Evolutionary conservation across 73 alveolate species (phyloP), one percentile per base, ranked within the genome.

Genomic region (Paraurostyla sp.): DNA sequence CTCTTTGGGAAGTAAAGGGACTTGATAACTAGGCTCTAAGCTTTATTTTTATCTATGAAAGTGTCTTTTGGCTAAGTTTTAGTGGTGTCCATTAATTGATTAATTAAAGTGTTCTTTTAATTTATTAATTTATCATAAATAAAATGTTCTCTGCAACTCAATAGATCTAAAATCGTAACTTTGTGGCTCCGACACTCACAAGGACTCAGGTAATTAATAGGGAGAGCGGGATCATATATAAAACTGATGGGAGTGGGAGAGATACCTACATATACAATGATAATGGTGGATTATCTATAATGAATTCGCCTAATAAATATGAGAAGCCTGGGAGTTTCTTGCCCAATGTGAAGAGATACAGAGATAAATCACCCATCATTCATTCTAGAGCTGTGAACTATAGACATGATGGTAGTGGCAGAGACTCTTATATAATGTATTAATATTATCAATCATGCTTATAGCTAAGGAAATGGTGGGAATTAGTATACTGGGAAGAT

Each of bases 221-320:
- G 40, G 87, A 75, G 23, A 11, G 69, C 2, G 87, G 87, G 1
- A 30, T 49, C 20, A 46, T 46, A 43, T 88, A 88, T 87, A 50
- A 78, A 1, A 59, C 94, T 23, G 90, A 91, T 75, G 98, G 98
- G 0, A 62, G 81, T 36, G 98, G 98, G 9, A 93, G 98, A 85
- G 98, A 94, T 63, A 78, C 94, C 30, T 94, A 94, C 57, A 92
- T 94, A 41, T 88, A 46, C 56, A 46, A 85, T 29, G 93, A 91
- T 86, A 92, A 93, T 51, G 98, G 98, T 27, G 98, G 98, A 15
- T 38, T 81, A 6, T 49, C 91, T 20, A 15, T 58, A 38, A 6
- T 16, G 54, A 27, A 81, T 58, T 23, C 25, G 29, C 91, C 91
- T 16, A 62, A 27, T 0, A 81, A 22, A 7, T 75, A 75, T 75